Percentiles rank a stretch among this genome's conserved stretches.
These are phyloP conservation scores for Pyrenopolyporus hunteri DNA, from an alignment of 495 filamentous ascomycete genomes.

Conservation along the genomic window DNA sequence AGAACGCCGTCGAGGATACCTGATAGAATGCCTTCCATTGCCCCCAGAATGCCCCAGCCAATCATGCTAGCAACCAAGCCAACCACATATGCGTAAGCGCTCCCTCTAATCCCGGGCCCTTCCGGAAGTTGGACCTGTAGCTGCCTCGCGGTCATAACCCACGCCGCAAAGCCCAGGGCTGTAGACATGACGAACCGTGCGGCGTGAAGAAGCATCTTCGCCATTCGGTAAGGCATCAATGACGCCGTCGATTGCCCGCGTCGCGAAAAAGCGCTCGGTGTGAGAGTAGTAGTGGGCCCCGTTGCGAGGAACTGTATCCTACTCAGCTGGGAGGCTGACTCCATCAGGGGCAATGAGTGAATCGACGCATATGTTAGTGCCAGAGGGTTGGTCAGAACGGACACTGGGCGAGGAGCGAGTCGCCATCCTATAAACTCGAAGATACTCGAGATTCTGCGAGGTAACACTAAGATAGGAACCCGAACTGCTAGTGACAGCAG, in stretches of 20 bases:
- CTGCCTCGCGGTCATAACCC: conserved; percentile 88
- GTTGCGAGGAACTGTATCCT: conserved; percentile 76
- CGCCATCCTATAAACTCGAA: conserved; percentile 45
- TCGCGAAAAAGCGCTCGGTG: conserved; percentile 61
- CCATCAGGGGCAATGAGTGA: conserved; percentile 79
- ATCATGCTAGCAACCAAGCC: conserved; percentile 90
- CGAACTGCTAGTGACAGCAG: conserved; percentile 80
- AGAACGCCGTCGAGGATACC: conserved; percentile 91
- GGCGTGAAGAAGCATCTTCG: conserved; percentile 89
- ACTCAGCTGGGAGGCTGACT: conserved; percentile 75
- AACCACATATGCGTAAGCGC: conserved; percentile 92
- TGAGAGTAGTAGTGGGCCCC: conserved; percentile 66
- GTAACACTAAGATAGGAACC: conserved; percentile 83
- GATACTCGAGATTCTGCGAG: conserved; percentile 61
- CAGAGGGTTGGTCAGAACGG: conserved; percentile 84
- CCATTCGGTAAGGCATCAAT: conserved; percentile 76
- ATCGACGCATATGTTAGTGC: conserved; percentile 93
- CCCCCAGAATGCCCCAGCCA: conserved; percentile 93
- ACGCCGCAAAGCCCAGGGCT: conserved; percentile 91
- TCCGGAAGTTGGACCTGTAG: conserved; percentile 59
- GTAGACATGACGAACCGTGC: conserved; percentile 87
- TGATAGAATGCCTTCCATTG: conserved; percentile 90
- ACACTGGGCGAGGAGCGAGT: conserved; percentile 77
- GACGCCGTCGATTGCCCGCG: conserved; percentile 51
- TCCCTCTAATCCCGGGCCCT: conserved; percentile 69